These are phyloP conservation scores for Ceratocystis alfenasii DNA, from an alignment of 2,329 filamentous ascomycete species.

Conservation along the genomic window DNA sequence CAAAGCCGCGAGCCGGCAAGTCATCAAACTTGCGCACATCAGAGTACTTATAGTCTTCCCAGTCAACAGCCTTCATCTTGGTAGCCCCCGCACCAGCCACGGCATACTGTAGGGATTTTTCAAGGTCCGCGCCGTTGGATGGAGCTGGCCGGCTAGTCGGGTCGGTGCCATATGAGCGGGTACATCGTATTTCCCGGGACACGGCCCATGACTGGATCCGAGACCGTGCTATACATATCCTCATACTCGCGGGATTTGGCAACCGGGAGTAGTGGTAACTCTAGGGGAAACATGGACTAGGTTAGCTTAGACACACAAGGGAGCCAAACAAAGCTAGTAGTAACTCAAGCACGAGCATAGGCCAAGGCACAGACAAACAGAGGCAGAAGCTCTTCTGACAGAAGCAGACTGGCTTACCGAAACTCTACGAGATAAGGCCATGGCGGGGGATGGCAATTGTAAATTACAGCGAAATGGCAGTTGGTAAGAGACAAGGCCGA, in stretches of 20 bases:
- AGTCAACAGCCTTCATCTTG: constrained; percentile 27
- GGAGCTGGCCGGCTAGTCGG: not conserved
- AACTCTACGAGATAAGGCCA: not conserved
- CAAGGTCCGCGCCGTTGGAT: not conserved
- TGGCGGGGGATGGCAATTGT: not conserved
- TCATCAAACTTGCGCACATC: constrained; percentile 36
- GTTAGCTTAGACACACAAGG: not conserved
- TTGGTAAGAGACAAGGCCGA: not conserved
- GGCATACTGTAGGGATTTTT: constrained; percentile 15
- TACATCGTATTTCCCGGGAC: not conserved
- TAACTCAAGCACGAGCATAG: not conserved
- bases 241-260: not conserved
- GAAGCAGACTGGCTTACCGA: not conserved
- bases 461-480: not conserved
- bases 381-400: not conserved
- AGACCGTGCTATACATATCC: not conserved
- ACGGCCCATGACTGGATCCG: not conserved
- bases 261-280: constrained; percentile 13
- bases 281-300: constrained; percentile 3
- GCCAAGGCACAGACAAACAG: not conserved
- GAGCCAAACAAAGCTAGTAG: not conserved
- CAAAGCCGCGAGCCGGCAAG: constrained; percentile 50
- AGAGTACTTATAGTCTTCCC: constrained; percentile 35
- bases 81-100: constrained; percentile 10
- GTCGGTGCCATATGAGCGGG: constrained; percentile 6